These are phyloP conservation scores for Pulveroboletus sp. DNA, from an alignment of 768 basidiomycete species.

Conservation along the genomic window DNA sequence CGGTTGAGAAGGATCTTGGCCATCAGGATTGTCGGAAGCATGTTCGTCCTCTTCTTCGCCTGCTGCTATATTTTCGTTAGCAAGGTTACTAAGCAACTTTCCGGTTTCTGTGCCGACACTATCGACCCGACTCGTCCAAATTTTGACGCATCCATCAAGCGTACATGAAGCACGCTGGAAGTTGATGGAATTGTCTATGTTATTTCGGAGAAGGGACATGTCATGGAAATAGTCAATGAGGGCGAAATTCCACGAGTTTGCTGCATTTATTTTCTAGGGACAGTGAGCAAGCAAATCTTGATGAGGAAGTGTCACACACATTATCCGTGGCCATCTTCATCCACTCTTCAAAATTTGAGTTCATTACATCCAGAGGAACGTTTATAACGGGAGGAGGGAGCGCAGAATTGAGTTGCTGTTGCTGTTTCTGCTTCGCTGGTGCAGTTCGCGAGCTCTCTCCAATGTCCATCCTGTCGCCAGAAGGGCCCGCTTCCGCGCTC, in stretches of 20 bases:
- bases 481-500: conserved; percentile 55
- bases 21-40: conserved; percentile 62
- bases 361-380: conserved; percentile 80
- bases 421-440: conserved; percentile 52
- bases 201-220: conserved; percentile 92
- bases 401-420: conserved; percentile 59
- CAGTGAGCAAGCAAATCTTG: conserved; percentile 5
- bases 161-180: conserved; percentile 98
- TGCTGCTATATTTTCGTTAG: conserved; percentile 57
- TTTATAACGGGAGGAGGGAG: conserved; percentile 55
- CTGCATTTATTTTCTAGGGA: conserved; percentile 93
- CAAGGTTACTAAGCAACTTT: conserved; percentile 88
- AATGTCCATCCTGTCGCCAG: conserved; percentile 42
- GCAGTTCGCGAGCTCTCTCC: conserved; percentile 43
- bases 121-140: conserved; percentile 98
- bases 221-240: conserved; percentile 99
- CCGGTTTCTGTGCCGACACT: conserved; percentile 96
- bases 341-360: conserved; percentile 96
- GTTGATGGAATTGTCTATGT: conserved; percentile 94
- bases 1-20: conserved; percentile 57
- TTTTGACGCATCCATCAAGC: conserved; percentile 97
- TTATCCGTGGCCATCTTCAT: conserved; percentile 99
- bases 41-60: conserved; percentile 60
- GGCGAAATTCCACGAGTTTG: conserved; percentile 97
- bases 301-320: conserved; percentile 41